Evolutionary conservation across 306 rosid species (phyloP).

Genomic region (Cucumis hystrix): DNA sequence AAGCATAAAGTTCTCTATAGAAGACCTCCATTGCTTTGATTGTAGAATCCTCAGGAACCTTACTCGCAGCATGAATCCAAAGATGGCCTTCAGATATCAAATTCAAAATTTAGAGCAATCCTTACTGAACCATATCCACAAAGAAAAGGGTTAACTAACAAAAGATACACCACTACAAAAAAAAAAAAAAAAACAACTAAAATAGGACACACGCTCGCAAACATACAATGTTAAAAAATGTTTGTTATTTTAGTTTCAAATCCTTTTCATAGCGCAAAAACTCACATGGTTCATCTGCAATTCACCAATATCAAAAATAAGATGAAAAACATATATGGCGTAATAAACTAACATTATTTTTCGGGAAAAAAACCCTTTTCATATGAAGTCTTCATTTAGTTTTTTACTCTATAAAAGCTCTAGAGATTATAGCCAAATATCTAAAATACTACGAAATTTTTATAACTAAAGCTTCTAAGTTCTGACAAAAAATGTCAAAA

Average conservation of each 20-base stretch:
- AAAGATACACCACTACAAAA: background rate
- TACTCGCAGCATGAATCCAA: slow-evolving; percentile 96
- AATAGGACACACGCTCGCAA: background rate
- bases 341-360: background rate
- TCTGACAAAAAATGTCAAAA: background rate
- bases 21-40: slow-evolving; percentile 88
- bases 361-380: background rate
- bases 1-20: slow-evolving; percentile 66
- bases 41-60: slow-evolving; percentile 82
- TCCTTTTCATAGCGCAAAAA: background rate
- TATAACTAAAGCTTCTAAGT: background rate
- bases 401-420: background rate
- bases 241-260: background rate
- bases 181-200: background rate
- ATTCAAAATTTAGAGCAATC: slow-evolving; percentile 4
- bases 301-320: background rate
- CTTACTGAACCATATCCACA: background rate
- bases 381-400: background rate
- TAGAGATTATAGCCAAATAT: background rate
- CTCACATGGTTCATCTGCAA: background rate
- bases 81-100: slow-evolving; percentile 55
- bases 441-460: background rate
- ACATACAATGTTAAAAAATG: background rate
- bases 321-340: background rate
- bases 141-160: background rate